phyloP scores from a whole-genome alignment of 2,329 filamentous ascomycete genomes.

The Hymenoscyphus fructigenus region DNA sequence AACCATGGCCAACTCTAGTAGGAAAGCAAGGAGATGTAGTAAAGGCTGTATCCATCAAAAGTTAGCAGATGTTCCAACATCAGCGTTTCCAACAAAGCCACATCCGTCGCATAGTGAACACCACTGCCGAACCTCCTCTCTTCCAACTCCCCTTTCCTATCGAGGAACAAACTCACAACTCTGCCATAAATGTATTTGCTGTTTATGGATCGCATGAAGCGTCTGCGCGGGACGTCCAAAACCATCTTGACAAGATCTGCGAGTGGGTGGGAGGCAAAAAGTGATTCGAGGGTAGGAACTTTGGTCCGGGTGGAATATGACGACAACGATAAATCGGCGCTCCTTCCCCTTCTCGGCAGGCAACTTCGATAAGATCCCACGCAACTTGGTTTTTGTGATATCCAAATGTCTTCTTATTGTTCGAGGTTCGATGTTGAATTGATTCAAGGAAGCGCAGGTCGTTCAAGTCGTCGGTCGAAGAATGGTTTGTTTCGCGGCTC shows the following conservation, averaged over 20 bases:
- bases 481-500: conserved; percentile 12
- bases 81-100: conserved; percentile 8
- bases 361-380: background rate
- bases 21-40: conserved; percentile 77
- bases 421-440: background rate
- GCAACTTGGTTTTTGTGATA: background rate
- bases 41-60: conserved; percentile 64
- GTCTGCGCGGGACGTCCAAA: conserved; percentile 58
- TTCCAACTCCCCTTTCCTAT: background rate
- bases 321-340: conserved; percentile 9
- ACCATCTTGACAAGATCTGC: conserved; percentile 45
- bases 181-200: conserved; percentile 72
- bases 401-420: background rate
- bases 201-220: conserved; percentile 65
- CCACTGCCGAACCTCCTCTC: background rate
- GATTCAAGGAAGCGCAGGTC: background rate
- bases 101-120: background rate
- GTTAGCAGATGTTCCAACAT: conserved; percentile 27
- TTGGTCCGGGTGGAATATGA: conserved; percentile 12
- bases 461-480: background rate
- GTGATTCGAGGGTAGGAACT: conserved; percentile 8
- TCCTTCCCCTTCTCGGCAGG: background rate
- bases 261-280: conserved; percentile 10
- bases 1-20: conserved; percentile 85
- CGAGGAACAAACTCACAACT: conserved; percentile 58